Evolutionary conservation across 345 rosid genomes (phyloP).

Genomic region (Isatis tinctoria): DNA sequence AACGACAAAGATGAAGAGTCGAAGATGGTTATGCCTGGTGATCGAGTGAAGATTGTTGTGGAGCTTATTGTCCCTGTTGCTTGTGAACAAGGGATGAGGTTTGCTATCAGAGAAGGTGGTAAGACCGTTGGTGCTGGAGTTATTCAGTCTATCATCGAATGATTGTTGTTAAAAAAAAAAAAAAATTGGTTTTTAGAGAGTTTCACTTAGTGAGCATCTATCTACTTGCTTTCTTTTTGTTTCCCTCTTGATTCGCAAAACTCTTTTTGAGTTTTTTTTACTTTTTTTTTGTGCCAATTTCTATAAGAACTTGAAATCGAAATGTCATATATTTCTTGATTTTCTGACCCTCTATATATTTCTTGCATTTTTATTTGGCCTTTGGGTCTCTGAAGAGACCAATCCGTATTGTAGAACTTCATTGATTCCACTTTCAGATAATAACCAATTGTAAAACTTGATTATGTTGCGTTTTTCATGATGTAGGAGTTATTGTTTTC

Average conservation of each 20-base stretch:
- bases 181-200: not conserved
- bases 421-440: not conserved
- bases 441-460: not conserved
- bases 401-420: not conserved
- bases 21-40: conserved; percentile 99
- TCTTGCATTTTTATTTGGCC: not conserved
- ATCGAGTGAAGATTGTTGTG: conserved; percentile 83
- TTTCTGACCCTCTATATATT: not conserved
- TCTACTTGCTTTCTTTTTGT: conserved; percentile 28
- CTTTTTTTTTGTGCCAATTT: conserved; percentile 8
- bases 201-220: conserved; percentile 9
- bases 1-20: conserved; percentile 91
- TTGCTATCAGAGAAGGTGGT: conserved; percentile 97
- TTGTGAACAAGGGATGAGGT: conserved; percentile 94
- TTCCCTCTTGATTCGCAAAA: conserved; percentile 16
- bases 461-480: not conserved
- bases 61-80: conserved; percentile 92
- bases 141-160: conserved; percentile 73
- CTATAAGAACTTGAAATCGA: conserved; percentile 23
- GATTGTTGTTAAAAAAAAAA: not conserved
- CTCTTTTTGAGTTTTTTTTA: not conserved
- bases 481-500: not conserved
- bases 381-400: not conserved
- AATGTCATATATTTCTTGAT: conserved; percentile 31
- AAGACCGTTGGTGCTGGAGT: conserved; percentile 97